Base-by-base conservation (phyloP, 805 yeast genomes). In the Kodamaea kaohsiungensis region DNA sequence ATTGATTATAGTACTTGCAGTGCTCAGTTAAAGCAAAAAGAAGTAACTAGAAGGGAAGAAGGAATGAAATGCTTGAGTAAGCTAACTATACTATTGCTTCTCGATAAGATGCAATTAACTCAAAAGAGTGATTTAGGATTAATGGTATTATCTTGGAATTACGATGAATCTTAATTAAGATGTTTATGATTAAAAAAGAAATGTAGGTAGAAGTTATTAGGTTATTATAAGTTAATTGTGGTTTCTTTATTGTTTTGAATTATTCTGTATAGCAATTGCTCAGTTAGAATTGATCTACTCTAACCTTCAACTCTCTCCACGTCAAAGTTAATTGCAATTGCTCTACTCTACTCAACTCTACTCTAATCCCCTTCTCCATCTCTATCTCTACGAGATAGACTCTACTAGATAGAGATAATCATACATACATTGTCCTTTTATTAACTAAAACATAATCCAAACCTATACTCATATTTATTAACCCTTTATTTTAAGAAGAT, bases 1-100 rank as follows among this genome's bases (percentile, higher is more conserved):
- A 9, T 70, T 89, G 51, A 70, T 89, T 2, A 65, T 86, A 1
- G 77, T 88, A 0, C 66, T 88, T 45, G 86, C 86, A 0, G 73
- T 84, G 1, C 60, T 82, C 9, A 78, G 80, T 61, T 80, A 57
- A 58, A 17, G 2, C 22, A 10, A 9, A 40, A 10, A 7, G 43
- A 18, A 18, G 43, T 22, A 22, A 22, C 25, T 22, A 4, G 25
- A 22, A 22, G 25, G 25, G 6, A 6, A 4, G 25, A 22, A 22
- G 25, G 25, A 22, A 6, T 22, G 15, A 40, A 9, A 6, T 40
- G 43, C 3, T 10, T 40, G 16, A 17, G 35, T 30, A 30, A 30
- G 35, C 8, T 30, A 10, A 30, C 10, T 5, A 10, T 12, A 30
- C 35, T 2, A 30, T 30, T 9, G 35, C 35, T 30, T 30, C 35